phyloP scores from a whole-genome alignment of 129 eudicot genomes.

The Flaveria bidentis region DNA sequence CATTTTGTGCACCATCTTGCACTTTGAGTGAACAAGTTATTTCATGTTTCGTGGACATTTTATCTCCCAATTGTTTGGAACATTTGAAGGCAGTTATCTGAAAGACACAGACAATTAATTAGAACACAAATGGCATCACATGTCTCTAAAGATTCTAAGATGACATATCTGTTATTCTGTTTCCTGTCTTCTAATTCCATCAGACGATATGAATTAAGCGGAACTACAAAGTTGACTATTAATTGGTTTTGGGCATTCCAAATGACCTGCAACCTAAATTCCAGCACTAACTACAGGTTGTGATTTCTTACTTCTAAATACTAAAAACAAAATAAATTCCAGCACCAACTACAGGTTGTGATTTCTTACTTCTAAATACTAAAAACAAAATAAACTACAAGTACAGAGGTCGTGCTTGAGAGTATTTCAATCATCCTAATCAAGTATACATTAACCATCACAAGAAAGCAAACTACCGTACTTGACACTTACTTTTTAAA shows the following conservation, averaged over 20 bases:
- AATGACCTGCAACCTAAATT: conserved; percentile 3
- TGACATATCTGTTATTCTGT: conserved; percentile 15
- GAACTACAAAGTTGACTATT: background rate
- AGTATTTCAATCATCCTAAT: conserved; percentile 17
- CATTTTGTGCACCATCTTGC: conserved; percentile 22
- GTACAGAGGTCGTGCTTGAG: background rate
- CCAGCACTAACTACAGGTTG: background rate
- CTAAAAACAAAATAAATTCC: conserved; percentile 6
- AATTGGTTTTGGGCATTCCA: background rate
- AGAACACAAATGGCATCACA: conserved; percentile 19
- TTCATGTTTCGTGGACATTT: conserved; percentile 26
- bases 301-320: conserved; percentile 11
- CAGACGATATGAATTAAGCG: background rate
- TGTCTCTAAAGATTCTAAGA: conserved; percentile 25
- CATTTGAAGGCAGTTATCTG: conserved; percentile 52
- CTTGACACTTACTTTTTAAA: too few relatives aligned
- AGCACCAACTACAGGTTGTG: too few relatives aligned
- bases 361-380: conserved; percentile 9
- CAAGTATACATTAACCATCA: background rate
- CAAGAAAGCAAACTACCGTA: background rate
- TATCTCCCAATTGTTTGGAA: conserved; percentile 37
- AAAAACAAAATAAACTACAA: conserved; percentile 8
- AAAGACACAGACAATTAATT: conserved; percentile 1
- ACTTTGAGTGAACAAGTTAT: conserved; percentile 41
- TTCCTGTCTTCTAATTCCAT: conserved; percentile 21